phyloP scores from a whole-genome alignment of 2,329 filamentous ascomycete species.

The Fusarium algeriense region DNA sequence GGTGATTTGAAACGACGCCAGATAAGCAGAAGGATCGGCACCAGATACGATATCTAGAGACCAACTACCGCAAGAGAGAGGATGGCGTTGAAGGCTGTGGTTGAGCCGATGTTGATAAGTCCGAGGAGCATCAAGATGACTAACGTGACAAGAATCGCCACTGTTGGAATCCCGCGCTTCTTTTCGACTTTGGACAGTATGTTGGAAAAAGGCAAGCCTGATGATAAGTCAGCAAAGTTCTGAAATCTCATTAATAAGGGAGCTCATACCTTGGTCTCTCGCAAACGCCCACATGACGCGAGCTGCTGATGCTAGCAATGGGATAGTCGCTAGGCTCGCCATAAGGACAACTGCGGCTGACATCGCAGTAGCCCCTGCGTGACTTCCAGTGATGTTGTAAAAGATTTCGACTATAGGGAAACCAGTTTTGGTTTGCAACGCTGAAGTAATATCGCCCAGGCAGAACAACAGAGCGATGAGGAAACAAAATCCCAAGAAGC shows the following conservation, averaged over 20 bases:
- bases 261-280: slow-evolving; percentile 21
- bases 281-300: slow-evolving; percentile 37
- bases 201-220: slow-evolving; percentile 24
- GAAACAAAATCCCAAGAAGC: slow-evolving; percentile 19
- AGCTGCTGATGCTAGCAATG: slow-evolving; percentile 20
- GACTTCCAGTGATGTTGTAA: slow-evolving; percentile 4
- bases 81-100: slow-evolving; percentile 37
- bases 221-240: too few relatives aligned
- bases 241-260: too few relatives aligned
- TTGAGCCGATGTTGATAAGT: slow-evolving; percentile 38
- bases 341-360: slow-evolving; percentile 5
- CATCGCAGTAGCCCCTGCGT: neutral
- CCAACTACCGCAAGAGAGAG: slow-evolving; percentile 27
- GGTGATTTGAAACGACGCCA: slow-evolving; percentile 20
- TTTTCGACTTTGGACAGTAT: slow-evolving; percentile 12
- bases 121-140: slow-evolving; percentile 25
- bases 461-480: slow-evolving; percentile 23
- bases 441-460: slow-evolving; percentile 19
- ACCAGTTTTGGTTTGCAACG: neutral
- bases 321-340: slow-evolving; percentile 24
- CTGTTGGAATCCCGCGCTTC: slow-evolving; percentile 13
- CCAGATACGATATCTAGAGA: slow-evolving; percentile 27
- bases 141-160: slow-evolving; percentile 2
- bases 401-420: slow-evolving; percentile 36
- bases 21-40: slow-evolving; percentile 19